Base-by-base conservation (phyloP, 2,329 filamentous ascomycete species). In the Hymenoscyphus repandus region DNA sequence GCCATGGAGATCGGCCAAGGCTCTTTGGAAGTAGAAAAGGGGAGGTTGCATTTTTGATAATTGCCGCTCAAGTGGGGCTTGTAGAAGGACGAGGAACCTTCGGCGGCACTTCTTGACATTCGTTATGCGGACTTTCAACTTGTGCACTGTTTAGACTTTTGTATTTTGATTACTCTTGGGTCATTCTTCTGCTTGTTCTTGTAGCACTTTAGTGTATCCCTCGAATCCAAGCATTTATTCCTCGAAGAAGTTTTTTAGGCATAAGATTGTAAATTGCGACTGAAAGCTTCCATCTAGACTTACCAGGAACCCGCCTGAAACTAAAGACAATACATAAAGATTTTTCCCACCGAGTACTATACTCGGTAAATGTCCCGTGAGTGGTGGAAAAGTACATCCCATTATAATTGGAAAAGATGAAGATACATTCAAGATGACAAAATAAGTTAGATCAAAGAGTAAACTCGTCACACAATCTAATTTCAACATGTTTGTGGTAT, bases 41-140 rank as follows among this genome's bases (percentile, higher is more conserved):
- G 39, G 15, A 3, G 22, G 20, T 5, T n/a, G 5, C 10, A 42
- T 10, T 42, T 42, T n/a, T 5, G 13, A 36, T 15, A 46, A 31
- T 15, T 36, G 43, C 43, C 31, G 17, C 43, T 46, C 20, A n/a
- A 15, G 34, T n/a, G 33, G 43, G 30, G 41, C 41, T 44, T 44
- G 30, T 13, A n/a, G 12, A 27, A 7, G 41, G 22, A 44, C 15
- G 34, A 17, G 15, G 34, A 37, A 17, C 15, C n/a, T 33, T 45
- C n/a, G 22, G 30, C 5, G 11, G 42, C 5, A n/a, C 11, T 46
- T 22, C 43, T 46, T 46, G 32, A 36, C 32, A 20, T 36, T 43
- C 40, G 32, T 46, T 36, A 12, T 37, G 17, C 11, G 10, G 38
- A 17, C 12, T 46, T 46, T 31, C 31, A 31, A 36, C 30, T 31